Evolutionary conservation across 352 stramenopile genomes (phyloP), one percentile per base, ranked within the genome.

Genomic region (Thalassiosira ordinaria): DNA sequence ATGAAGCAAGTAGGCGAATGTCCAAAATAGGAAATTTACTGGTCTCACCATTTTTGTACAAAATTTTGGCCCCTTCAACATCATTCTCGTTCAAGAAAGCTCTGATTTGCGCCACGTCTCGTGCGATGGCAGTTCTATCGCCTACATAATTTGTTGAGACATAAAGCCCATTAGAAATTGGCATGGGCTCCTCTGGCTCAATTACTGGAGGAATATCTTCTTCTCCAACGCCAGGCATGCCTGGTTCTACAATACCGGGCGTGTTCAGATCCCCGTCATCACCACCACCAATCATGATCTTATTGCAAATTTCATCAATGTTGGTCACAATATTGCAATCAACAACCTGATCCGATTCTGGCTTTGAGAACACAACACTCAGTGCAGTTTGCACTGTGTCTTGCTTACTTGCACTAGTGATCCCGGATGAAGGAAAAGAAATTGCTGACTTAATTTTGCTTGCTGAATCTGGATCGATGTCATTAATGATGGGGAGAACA

Each of bases 101-200:
- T 80, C 82, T 13, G 67, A 94, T 93, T 60, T 89, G 78, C 53
- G 79, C 70, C 14, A 95, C 63, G 67, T 95, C 90, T 4, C 85
- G 39, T 6, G 82, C 83, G 74, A 95, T 92, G n/a, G 88, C 78
- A 39, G 88, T 86, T 69, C 76, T 83, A 63, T 95, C 87, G 46
- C 88, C 51, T 8, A 93, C 87, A 74, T 91, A 95, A 44, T 89
- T 93, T 27, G 80, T 88, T 3, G 88, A 83, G 22, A 88, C 74
- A 78, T 93, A 95, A 9, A 93, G 52, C 62, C 86, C 87, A 75
- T 91, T 69, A 24, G 85, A 88, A 37, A 95, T 86, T 68, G 82
- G 67, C 47, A 80, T 90, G 9, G 85, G 80, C 7, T 83, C 89
- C 20, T 92, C 86, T 22, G 74, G 65, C 22, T 80, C 39, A 18